Base-by-base conservation (phyloP, 208 protist genomes). In the Angomonas deanei region DNA sequence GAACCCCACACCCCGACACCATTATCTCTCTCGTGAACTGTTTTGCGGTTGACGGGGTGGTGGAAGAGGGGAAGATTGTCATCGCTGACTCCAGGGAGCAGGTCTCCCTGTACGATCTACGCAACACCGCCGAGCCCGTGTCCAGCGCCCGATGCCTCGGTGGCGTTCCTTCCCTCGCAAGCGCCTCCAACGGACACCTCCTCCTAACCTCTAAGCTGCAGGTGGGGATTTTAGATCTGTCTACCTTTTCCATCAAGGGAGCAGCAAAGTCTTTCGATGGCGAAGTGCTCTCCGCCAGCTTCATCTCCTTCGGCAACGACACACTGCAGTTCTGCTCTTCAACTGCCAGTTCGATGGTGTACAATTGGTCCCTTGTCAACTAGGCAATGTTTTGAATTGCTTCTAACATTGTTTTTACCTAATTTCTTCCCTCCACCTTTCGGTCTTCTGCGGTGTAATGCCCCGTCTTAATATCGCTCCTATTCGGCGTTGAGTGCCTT, bases 401-500 rank as follows among this genome's bases (percentile, higher is more conserved):
- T 56, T 36, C 21, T 32, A 11, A 32, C 26, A 56, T 56, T 34
- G 28, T 17, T 56, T 31, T 56, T 56, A 56, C 8, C 30, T 56
- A 32, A 15, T 36, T 36, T 56, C 3, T n/a, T 17, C 28, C 50
- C 30, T 10, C 50, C 26, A 32, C 8, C 17, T 24, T 26, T 53
- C 19, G 5, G 8, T 53, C 21, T 26, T 17, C 21, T 42, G n/a
- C n/a, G n/a, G n/a, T 42, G 15, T 42, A 8, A 42, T 42, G 36
- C 8, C 36, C 36, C 36, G 47, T 53, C n/a, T n/a, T n/a, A n/a
- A n/a, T n/a, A n/a, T n/a, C n/a, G n/a, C n/a, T n/a, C n/a, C n/a
- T n/a, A n/a, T n/a, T n/a, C n/a, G n/a, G n/a, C n/a, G 23, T 48
- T 62, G 5, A 56, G 21, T 67, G 49, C 58, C 30, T 49, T 55